Base-by-base conservation (phyloP, 306 rosid species). In the Medicago truncatula region DNA sequence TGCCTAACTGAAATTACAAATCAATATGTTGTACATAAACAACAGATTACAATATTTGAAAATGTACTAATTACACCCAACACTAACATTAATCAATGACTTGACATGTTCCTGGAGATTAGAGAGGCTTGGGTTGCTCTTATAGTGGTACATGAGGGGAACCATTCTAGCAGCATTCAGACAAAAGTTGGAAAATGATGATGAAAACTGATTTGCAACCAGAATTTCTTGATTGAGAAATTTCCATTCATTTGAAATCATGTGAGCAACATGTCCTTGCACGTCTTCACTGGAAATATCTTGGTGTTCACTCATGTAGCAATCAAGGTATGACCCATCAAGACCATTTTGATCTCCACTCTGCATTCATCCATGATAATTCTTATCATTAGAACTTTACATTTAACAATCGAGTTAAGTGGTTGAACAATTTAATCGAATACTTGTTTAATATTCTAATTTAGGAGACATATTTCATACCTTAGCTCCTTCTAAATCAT, bases 241-340 rank as follows among this genome's bases (percentile, higher is more conserved):
- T 82, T 75, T 87, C 93, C 96, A 92, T 49, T 82, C 89, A 7
- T 14, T 56, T 11, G 86, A 80, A 69, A 88, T 90, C 88, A 73
- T 66, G 5, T 70, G 17, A 14, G 5, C 15, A 3, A 85, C 88
- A 3, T 74, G 71, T 6, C 16, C 73, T 8, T 54, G 23, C 25
- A 86, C 63, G 0, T 78, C 84, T 63, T 85, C 82, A 0, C 49
- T 7, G 0, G 87, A 77, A 16, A 75, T 61, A 0, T 68, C 81
- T 36, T 58, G 18, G 72, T 84, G 71, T 64, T 85, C 88, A 16
- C 54, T 78, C 85, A 83, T 53, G 73, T 83, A 88, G 47, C 83
- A 88, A 21, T 79, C 73, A 18, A 89, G 39, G 49, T 85, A 92
- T 1, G 92, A 89, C 2, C 96, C 92, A 65, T 87, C 90, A 2